Evolutionary conservation across 352 stramenopile species (phyloP), one percentile per base, ranked within the genome.

Genomic region (Elongisporangium undulatum): DNA sequence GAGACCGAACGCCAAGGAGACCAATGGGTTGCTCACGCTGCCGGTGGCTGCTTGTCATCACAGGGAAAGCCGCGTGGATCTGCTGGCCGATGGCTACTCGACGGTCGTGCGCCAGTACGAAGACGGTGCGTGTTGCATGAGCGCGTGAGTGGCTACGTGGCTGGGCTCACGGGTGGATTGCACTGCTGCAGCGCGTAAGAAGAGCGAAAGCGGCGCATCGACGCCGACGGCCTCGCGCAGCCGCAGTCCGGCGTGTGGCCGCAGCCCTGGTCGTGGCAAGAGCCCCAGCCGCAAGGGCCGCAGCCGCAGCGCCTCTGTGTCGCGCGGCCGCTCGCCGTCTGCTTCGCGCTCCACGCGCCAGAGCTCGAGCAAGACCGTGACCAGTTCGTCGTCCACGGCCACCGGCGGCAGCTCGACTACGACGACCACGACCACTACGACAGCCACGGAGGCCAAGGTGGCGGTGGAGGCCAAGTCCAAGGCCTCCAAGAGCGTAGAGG

Each of bases 61-160:
- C 58, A 94, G 85, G 85, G 85, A 94, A 66, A 94, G 79, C 55
- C 85, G 85, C 51, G 75, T 94, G 48, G 85, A 94, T 55, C 74
- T 94, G 24, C 74, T 87, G 54, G 77, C 81, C 2, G 85, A 94
- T 63, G 83, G 83, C 20, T 90, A 92, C 68, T 84, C 69, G 52
- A 57, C 74, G 3, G 67, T 89, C 60, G 88, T 94, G 57, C 87
- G 83, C 55, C 64, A 68, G 38, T 94, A 82, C 55, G 83, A 93
- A 69, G 74, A 85, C 45, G 61, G 77, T 89, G 61, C 51, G n/a
- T n/a, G 71, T 78, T 24, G 9, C 7, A 45, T 29, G 10, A 48
- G n/a, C n/a, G 2, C 1, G 5, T 23, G 26, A 20, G 12, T 51
- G 20, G 2, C n/a, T 20, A 5, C 49, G 23, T 10, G 15, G n/a